Evolutionary conservation across 2,329 filamentous ascomycete genomes (phyloP), one percentile per base, ranked within the genome.

Genomic region (Colletotrichum cordylinicola): DNA sequence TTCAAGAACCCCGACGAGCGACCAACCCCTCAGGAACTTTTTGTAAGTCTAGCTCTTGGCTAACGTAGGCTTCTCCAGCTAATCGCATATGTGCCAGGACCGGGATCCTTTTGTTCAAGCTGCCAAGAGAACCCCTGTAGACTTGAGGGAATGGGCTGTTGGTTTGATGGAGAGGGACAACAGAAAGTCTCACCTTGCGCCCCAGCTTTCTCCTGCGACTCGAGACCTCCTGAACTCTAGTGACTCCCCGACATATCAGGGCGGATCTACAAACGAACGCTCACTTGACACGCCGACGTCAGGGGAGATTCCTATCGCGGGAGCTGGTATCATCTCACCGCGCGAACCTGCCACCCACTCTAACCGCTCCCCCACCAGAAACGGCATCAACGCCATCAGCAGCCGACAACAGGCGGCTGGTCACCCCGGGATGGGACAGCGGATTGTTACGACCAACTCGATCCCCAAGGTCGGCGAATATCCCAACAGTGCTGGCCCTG

Each of bases 141-240:
- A 99, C 83, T 90, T 99, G 39, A 92, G 94, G 84, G 95, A 96
- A 78, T 99, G 97, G 97, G 96, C 97, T 27, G 92, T 98, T 65
- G 93, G 95, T 81, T 91, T 98, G 89, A 96, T 98, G 92, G 96
- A 98, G 83, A 93, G 94, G 80, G 95, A 98, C 85, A 98, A 98
- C 85, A 95, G 97, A 83, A 98, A 98, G 85, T 98, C 96, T 33
- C 96, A 98, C 83, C 90, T 98, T 48, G 94, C 93, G 18, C 95
- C 96, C 39, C 93, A 94, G 81, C 88, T 94, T 56, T 95, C 94
- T 13, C 95, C 96, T 1, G 91, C 94, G 10, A 95, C 94, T 2
- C 93, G 95, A 82, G 94, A 95, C 13, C 90, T 96, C 39, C 90
- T 96, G 64, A 92, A 93, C 75, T 90, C 90, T 31, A 88, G 86